Evolutionary conservation across 306 rosid species (phyloP).

Genomic region (Castanopsis chinensis): DNA sequence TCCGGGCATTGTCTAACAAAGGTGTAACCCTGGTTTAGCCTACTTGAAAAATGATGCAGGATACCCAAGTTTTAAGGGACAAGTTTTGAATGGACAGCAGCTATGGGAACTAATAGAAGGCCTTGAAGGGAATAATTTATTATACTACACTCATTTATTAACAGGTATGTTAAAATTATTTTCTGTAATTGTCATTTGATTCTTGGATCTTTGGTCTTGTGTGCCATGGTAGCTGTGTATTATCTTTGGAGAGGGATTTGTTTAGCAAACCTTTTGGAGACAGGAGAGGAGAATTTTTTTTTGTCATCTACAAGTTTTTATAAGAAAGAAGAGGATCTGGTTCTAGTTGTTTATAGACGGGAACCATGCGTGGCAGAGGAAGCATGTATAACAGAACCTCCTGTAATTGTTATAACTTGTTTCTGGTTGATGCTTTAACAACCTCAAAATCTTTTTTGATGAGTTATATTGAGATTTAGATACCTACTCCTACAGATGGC

Average conservation of each 20-base stretch:
- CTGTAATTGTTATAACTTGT: neutral
- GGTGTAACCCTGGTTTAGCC: conserved; percentile 30
- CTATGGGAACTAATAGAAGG: conserved; percentile 75
- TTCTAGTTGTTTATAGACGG: neutral
- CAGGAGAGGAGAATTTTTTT: too few species aligned
- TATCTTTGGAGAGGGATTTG: too few species aligned
- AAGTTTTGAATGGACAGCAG: conserved; percentile 78
- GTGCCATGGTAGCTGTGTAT: neutral
- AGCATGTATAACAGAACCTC: neutral
- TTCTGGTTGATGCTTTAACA: neutral
- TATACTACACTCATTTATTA: conserved; percentile 80
- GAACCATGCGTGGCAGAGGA: neutral
- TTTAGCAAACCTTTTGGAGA: too few species aligned
- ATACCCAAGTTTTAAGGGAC: conserved; percentile 85
- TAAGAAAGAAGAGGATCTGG: neutral
- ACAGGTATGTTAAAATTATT: conserved; percentile 46
- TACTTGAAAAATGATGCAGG: conserved; percentile 48
- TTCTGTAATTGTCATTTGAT: neutral
- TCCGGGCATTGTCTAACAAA: conserved; percentile 23
- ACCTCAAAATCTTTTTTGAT: neutral
- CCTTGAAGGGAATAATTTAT: conserved; percentile 67
- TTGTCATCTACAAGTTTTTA: too few species aligned
- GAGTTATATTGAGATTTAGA: neutral
- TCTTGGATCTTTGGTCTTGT: neutral
- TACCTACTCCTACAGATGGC: neutral